Conservation (phyloP, 345 rosid species). For the Excoecaria cochinchinensis region DNA sequence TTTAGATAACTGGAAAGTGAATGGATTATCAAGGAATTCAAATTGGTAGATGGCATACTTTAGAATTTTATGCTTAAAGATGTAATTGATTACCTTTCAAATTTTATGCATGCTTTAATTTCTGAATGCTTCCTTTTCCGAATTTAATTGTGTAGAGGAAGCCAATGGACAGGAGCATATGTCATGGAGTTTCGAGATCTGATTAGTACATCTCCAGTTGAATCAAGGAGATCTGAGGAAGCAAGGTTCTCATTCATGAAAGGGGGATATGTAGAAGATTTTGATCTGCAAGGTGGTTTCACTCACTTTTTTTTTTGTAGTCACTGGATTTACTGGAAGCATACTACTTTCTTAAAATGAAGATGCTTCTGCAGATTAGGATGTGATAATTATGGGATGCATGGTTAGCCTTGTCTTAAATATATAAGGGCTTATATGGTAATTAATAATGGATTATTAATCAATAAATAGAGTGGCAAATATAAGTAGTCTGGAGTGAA, state of each 20-base stretch:
- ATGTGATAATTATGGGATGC: background rate
- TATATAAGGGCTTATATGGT: background rate
- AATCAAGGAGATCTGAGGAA: constrained; percentile 54
- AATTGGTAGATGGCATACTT: background rate
- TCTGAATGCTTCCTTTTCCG: constrained; percentile 10
- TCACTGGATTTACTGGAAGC: background rate
- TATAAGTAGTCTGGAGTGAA: background rate
- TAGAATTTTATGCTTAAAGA: background rate
- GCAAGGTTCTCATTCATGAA: constrained; percentile 81
- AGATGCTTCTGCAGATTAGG: constrained; percentile 20
- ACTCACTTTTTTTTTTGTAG: background rate
- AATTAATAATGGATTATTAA: background rate
- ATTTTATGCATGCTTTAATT: constrained; percentile 2
- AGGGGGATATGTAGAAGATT: constrained; percentile 80
- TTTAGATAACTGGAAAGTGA: background rate
- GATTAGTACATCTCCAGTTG: constrained; percentile 42
- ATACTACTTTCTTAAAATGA: background rate
- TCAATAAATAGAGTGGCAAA: background rate
- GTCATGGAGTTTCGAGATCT: constrained; percentile 74
- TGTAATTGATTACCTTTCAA: background rate
- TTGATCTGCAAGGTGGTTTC: constrained; percentile 42
- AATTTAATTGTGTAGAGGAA: constrained; percentile 51
- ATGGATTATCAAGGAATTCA: background rate
- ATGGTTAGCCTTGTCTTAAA: background rate
- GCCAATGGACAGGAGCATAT: constrained; percentile 88